phyloP scores from a whole-genome alignment of 495 filamentous ascomycete genomes.

The Aspergillus carlsbadensis region DNA sequence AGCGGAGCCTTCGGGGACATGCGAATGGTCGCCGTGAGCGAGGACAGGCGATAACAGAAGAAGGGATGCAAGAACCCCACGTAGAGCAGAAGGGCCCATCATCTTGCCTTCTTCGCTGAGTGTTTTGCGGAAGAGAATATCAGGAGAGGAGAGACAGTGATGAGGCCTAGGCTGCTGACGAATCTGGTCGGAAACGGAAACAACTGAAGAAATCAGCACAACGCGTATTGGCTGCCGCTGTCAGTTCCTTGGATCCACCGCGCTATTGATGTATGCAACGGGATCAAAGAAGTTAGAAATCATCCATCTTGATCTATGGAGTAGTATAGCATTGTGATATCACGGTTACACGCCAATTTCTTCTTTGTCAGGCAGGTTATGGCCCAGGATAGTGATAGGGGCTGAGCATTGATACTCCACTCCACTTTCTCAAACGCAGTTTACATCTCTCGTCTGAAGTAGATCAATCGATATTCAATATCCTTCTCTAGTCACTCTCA shows the following conservation, averaged over 20 bases:
- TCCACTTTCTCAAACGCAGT: too few relatives aligned
- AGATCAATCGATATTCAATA: too few relatives aligned
- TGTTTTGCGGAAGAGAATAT: neutral
- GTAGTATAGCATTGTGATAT: too few relatives aligned
- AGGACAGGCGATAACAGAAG: conserved; percentile 32
- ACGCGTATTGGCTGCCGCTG: conserved; percentile 17
- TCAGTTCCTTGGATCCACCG: neutral
- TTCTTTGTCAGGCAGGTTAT: too few relatives aligned
- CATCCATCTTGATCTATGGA: neutral
- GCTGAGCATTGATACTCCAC: too few relatives aligned
- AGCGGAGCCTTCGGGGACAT: conserved; percentile 70
- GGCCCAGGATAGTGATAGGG: too few relatives aligned
- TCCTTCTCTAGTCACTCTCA: too few relatives aligned
- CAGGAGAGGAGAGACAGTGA: conserved; percentile 3
- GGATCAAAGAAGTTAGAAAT: neutral
- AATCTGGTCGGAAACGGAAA: neutral
- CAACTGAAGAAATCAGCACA: conserved; percentile 7
- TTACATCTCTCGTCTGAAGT: too few relatives aligned
- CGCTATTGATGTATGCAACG: neutral
- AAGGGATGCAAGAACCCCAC: conserved; percentile 24
- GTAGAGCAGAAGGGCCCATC: conserved; percentile 12
- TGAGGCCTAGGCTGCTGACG: conserved; percentile 14
- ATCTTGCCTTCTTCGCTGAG: conserved; percentile 9
- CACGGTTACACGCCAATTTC: too few relatives aligned
- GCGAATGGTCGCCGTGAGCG: conserved; percentile 75